A percentile compares a stretch with the other conserved stretches of the same genome.
Evolutionary conservation across 495 filamentous ascomycete species (phyloP).

Genomic region (Tuber magnatum): DNA sequence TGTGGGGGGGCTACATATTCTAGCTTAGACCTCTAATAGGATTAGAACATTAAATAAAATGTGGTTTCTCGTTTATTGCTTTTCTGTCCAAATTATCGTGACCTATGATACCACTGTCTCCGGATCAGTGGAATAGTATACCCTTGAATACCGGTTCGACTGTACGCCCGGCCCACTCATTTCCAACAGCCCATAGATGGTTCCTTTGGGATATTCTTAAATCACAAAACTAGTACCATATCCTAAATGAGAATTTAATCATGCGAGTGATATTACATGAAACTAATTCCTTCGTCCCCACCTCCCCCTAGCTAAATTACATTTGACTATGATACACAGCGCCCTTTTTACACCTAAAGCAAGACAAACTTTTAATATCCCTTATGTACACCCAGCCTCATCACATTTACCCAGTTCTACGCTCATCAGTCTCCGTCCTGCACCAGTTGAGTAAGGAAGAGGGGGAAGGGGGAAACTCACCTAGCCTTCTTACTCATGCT

Average conservation of each 20-base stretch:
- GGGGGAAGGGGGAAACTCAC: constrained; percentile 6
- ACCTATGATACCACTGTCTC: not conserved
- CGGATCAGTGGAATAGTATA: not conserved
- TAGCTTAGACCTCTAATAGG: not conserved
- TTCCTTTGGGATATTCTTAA: not conserved
- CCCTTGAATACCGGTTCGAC: not conserved
- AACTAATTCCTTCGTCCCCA: not conserved
- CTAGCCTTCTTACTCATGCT: constrained; percentile 15
- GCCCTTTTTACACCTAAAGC: not conserved
- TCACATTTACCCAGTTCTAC: constrained; percentile 2
- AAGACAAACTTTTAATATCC: not conserved
- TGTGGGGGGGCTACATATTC: not conserved
- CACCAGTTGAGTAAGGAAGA: not conserved
- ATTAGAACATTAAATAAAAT: not conserved
- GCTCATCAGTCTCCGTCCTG: not conserved
- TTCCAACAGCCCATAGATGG: too few species aligned
- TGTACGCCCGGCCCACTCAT: not conserved
- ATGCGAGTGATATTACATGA: not conserved
- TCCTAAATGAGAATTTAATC: not conserved
- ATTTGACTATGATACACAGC: not conserved
- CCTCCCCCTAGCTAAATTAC: not conserved
- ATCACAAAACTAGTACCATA: not conserved
- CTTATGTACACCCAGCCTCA: not conserved
- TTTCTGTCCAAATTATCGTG: not conserved
- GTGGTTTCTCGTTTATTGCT: not conserved